Evolutionary conservation across 192 early-diverging fungal genomes (phyloP).

Genomic region (Gamsiella multidivaricata): DNA sequence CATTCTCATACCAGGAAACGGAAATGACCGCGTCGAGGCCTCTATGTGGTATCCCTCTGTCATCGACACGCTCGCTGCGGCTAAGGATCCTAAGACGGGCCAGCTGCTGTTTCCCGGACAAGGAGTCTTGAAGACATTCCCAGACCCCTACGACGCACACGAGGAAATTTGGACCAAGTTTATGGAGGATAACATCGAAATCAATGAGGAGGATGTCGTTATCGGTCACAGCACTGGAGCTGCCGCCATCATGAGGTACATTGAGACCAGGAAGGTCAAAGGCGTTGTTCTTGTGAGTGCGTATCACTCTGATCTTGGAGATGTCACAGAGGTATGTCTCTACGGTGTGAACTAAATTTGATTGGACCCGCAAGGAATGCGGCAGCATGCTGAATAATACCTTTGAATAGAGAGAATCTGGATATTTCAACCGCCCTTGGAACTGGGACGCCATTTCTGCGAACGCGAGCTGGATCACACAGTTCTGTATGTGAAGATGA

Average conservation of each 20-base stretch:
- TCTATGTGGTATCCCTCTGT: slow-evolving; percentile 57
- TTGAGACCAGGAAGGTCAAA: slow-evolving; percentile 41
- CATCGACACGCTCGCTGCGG: slow-evolving; percentile 28
- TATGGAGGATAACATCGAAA: slow-evolving; percentile 48
- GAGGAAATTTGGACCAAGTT: slow-evolving; percentile 52
- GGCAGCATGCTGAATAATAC: background rate
- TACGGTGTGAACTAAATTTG: background rate
- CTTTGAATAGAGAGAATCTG: slow-evolving; percentile 34
- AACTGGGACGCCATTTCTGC: slow-evolving; percentile 50
- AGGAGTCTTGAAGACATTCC: slow-evolving; percentile 45
- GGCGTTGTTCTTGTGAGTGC: slow-evolving; percentile 57
- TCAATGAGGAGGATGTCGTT: slow-evolving; percentile 36
- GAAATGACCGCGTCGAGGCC: slow-evolving; percentile 43
- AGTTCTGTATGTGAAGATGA: slow-evolving; percentile 42
- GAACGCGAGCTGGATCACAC: slow-evolving; percentile 47
- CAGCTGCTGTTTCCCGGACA: slow-evolving; percentile 39
- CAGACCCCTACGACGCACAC: slow-evolving; percentile 47
- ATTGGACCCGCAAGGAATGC: too few relatives aligned
- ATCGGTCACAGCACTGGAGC: slow-evolving; percentile 55
- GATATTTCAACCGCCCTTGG: slow-evolving; percentile 56
- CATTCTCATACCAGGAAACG: slow-evolving; percentile 54
- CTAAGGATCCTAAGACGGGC: slow-evolving; percentile 15
- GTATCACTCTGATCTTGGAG: slow-evolving; percentile 54
- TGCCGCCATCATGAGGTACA: slow-evolving; percentile 46
- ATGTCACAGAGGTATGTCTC: slow-evolving; percentile 42